Conservation (phyloP, 163 green algal genomes). For the Chlamydomonas reinhardtii region DNA sequence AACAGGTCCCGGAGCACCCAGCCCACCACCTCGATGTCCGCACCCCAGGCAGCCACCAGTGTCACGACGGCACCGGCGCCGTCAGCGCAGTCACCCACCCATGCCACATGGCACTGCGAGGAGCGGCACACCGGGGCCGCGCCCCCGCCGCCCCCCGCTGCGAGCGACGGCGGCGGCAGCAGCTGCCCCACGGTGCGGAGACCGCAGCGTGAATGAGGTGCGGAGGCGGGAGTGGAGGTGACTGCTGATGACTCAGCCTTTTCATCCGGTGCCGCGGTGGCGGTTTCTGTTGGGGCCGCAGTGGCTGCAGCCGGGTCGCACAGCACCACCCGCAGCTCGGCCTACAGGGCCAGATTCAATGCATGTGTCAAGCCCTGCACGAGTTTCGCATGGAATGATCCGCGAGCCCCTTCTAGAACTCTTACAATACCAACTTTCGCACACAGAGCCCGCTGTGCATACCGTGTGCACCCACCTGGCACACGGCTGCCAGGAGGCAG, state of each 20-base stretch:
- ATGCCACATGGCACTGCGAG: conserved; percentile 27
- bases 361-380: not conserved
- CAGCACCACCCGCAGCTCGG: conserved; percentile 15
- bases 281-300: no score
- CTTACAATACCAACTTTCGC: no score
- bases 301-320: not conserved
- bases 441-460: no score
- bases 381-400: no score
- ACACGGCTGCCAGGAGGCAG: conserved; percentile 16
- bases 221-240: no score
- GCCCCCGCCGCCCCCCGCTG: no score
- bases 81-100: not conserved
- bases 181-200: not conserved
- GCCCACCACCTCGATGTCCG: conserved; percentile 34
- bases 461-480: not conserved
- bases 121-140: conserved; percentile 3
- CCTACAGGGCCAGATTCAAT: not conserved
- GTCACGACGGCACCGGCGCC: not conserved
- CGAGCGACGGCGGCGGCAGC: not conserved
- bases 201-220: not conserved
- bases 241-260: no score
- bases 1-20: not conserved
- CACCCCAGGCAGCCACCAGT: conserved; percentile 23
- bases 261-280: no score
- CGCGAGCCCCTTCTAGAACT: no score